A percentile compares a stretch with the other conserved stretches of the same genome.
Evolutionary conservation across 1,284 basidiomycete genomes (phyloP).

Genomic region (Apiotrichum mycotoxinovorans): DNA sequence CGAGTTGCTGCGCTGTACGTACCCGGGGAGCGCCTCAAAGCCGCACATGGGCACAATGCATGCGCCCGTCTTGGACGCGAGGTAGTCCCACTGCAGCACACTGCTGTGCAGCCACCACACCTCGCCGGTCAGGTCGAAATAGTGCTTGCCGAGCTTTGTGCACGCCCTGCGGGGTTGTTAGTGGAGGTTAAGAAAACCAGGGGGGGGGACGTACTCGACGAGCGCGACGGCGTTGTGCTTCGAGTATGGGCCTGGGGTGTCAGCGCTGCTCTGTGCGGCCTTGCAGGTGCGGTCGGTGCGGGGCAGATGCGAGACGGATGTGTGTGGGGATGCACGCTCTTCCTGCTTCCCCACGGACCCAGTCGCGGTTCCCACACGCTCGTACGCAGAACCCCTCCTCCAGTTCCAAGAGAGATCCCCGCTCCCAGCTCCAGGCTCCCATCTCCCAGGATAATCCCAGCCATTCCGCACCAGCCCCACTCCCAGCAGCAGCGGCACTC

Average conservation of each 20-base stretch:
- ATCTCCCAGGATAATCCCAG: too few relatives aligned
- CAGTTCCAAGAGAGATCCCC: too few relatives aligned
- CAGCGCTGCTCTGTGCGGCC: not conserved
- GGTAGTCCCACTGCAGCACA: constrained; percentile 63
- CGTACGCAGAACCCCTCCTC: too few relatives aligned
- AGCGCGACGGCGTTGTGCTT: constrained; percentile 36
- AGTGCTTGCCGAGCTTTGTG: constrained; percentile 58
- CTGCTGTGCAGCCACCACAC: constrained; percentile 54
- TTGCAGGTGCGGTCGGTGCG: too few relatives aligned
- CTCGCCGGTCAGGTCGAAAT: constrained; percentile 65
- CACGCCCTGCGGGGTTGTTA: constrained; percentile 54
- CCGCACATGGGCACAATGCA: constrained; percentile 69
- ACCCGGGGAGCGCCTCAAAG: constrained; percentile 67
- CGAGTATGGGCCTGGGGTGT: constrained; percentile 33
- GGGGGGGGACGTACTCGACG: constrained; percentile 23
- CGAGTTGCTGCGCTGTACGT: constrained; percentile 17
- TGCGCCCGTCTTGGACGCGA: constrained; percentile 62
- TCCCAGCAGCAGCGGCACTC: constrained; percentile 6
- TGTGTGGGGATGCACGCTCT: not conserved
- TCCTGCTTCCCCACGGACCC: too few relatives aligned
- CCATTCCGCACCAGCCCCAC: too few relatives aligned
- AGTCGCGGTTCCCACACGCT: too few relatives aligned
- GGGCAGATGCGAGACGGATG: too few relatives aligned
- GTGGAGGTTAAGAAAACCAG: not conserved
- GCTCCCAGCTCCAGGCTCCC: too few relatives aligned